A percentile compares a stretch with the other conserved stretches of the same genome.
phyloP scores from a whole-genome alignment of 768 basidiomycete genomes.

The Daedaleopsis nitida region DNA sequence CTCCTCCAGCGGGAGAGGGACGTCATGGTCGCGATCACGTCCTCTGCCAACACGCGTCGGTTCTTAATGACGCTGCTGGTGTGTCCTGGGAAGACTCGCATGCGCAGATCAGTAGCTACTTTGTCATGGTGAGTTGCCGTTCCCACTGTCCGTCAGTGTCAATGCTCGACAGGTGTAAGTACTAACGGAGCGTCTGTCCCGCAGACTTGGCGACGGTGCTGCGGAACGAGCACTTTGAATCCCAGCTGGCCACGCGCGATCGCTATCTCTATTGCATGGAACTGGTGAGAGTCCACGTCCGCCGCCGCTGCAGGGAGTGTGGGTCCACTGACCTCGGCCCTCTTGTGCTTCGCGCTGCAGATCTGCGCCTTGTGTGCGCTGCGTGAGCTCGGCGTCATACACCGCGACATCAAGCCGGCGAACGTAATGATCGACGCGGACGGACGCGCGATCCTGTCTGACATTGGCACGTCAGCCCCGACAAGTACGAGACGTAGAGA shows the following conservation, averaged over 20 bases:
- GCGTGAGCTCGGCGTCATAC: conserved; percentile 46
- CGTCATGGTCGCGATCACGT: conserved; percentile 1
- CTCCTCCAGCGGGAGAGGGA: neutral
- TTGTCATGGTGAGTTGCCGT: conserved; percentile 10
- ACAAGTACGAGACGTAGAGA: conserved; percentile 4
- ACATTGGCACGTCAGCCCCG: conserved; percentile 41
- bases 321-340: too few relatives aligned
- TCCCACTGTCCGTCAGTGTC: neutral
- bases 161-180: too few relatives aligned
- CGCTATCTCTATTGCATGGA: conserved; percentile 15
- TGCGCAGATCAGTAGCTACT: neutral
- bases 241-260: neutral
- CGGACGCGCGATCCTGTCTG: conserved; percentile 39
- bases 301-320: too few relatives aligned
- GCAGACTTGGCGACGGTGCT: neutral
- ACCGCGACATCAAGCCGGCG: conserved; percentile 53
- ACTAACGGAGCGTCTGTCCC: neutral
- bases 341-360: conserved; percentile 5
- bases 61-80: conserved; percentile 1
- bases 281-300: conserved; percentile 6
- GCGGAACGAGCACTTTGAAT: neutral
- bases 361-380: conserved; percentile 33
- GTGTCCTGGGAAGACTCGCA: conserved; percentile 7
- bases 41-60: neutral
- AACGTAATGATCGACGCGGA: conserved; percentile 46